Base-by-base conservation (phyloP, 768 basidiomycete species). In the Mycena galericulata region DNA sequence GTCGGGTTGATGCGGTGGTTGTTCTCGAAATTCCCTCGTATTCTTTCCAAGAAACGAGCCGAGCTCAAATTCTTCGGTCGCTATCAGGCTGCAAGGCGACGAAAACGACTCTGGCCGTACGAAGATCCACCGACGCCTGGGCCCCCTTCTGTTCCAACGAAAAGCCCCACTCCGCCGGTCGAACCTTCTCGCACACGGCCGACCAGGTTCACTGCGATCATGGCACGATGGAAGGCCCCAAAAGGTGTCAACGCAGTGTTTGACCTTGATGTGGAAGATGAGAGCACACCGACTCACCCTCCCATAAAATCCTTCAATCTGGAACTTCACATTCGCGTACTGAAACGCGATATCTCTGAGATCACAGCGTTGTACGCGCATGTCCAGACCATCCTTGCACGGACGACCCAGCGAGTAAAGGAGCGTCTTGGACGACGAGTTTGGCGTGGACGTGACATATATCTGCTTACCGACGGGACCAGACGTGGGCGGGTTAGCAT, bases 341-440 rank as follows among this genome's bases (percentile, higher is more conserved):
- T 94, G 30, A 71, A 81, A 64, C 86, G 85, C 22, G 91, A 92
- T 69, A 72, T 90, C 43, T 68, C 73, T 22, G 84, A 88, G 65
- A 79, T 94, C 26, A 76, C 81, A 57, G 71, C 76, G 3, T 82
- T 93, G 57, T 75, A 81, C 40, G 69, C 75, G 3, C 82, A 79
- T 34, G 76, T 89, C 15, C 75, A 76, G 15, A 78, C 79, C n/a
- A 78, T 85, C 3, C 69, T 88, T 9, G 85, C 80, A 7, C 87
- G 91, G 12, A 87, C 82, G 20, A 80, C 81, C 3, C 87, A 90
- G 68, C 86, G 92, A 20, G 63, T 88, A n/a, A 93, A 93, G 78
- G 92, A 94, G 79, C 83, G 87, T 32, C 79, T 94, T n/a, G 92
- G 92, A 11, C 87, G 93, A n/a, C 88, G 93, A 14, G 87, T 94